Percentiles rank a stretch among this genome's conserved stretches.
Evolutionary conservation across 1,284 basidiomycete genomes (phyloP).

Genomic region (Stereum hirsutum): DNA sequence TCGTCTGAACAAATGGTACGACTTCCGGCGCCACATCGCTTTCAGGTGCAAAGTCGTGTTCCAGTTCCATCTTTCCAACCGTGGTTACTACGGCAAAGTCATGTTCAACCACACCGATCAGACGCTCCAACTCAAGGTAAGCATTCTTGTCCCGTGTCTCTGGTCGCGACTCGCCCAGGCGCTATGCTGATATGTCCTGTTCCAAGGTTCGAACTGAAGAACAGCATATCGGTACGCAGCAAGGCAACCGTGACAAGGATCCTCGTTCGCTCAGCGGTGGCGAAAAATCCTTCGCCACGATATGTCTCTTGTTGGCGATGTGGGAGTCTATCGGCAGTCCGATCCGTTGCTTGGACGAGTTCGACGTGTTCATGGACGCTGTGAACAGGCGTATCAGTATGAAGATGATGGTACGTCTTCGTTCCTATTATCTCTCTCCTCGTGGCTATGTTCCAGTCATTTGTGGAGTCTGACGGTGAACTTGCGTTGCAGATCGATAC

Average conservation of each 20-base stretch:
- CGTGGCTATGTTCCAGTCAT: not conserved
- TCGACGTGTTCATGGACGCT: slow-evolving; percentile 95
- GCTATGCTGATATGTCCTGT: not conserved
- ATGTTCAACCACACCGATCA: slow-evolving; percentile 74
- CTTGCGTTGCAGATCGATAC: slow-evolving; percentile 65
- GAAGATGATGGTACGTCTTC: slow-evolving; percentile 74
- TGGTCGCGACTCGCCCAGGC: not conserved
- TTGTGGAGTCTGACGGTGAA: slow-evolving; percentile 6
- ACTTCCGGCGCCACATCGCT: slow-evolving; percentile 81
- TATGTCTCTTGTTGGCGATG: slow-evolving; percentile 85
- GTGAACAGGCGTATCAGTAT: slow-evolving; percentile 88
- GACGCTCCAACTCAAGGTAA: slow-evolving; percentile 63
- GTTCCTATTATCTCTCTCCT: too few species aligned
- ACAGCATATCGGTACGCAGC: slow-evolving; percentile 54
- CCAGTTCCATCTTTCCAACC: slow-evolving; percentile 71
- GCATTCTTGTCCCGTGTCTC: slow-evolving; percentile 12
- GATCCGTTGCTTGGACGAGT: slow-evolving; percentile 87
- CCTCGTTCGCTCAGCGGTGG: slow-evolving; percentile 83
- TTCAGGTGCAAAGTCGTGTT: slow-evolving; percentile 82
- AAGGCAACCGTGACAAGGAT: slow-evolving; percentile 56
- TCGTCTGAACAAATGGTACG: slow-evolving; percentile 74
- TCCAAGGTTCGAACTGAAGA: slow-evolving; percentile 81
- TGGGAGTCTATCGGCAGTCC: slow-evolving; percentile 97
- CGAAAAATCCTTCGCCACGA: slow-evolving; percentile 96
- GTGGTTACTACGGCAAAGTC: slow-evolving; percentile 81